A percentile compares a stretch with the other conserved stretches of the same genome.
These are phyloP conservation scores for Colletotrichum neosansevieriae DNA, from an alignment of 2,329 filamentous ascomycete species.

Conservation along the genomic window DNA sequence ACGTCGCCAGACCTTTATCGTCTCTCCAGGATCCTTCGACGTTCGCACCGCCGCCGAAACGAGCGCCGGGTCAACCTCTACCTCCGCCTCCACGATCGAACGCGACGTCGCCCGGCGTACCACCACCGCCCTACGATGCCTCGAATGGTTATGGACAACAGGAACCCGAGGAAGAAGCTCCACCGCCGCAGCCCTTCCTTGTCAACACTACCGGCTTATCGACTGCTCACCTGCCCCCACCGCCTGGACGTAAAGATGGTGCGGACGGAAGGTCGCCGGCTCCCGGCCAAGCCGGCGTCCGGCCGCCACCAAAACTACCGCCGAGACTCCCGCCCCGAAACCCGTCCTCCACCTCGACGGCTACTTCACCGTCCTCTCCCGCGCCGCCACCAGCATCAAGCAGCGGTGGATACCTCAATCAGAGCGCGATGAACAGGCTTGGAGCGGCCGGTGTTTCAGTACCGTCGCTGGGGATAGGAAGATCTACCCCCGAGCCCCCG, in stretches of 20 bases:
- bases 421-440: constrained; percentile 73
- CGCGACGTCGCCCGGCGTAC: constrained; percentile 51
- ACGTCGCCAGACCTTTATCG: constrained; percentile 71
- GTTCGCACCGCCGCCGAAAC: constrained; percentile 86
- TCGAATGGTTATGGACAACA: constrained; percentile 39
- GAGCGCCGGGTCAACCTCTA: constrained; percentile 48
- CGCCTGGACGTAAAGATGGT: constrained; percentile 68
- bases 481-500: constrained; percentile 40
- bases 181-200: constrained; percentile 74
- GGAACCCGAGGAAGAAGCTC: constrained; percentile 52
- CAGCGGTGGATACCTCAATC: constrained; percentile 55
- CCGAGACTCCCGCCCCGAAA: constrained; percentile 71
- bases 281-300: constrained; percentile 44
- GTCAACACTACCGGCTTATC: constrained; percentile 78
- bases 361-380: constrained; percentile 51
- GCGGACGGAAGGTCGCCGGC: constrained; percentile 50
- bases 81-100: constrained; percentile 45
- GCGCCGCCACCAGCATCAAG: constrained; percentile 54
- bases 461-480: constrained; percentile 79
- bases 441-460: constrained; percentile 82
- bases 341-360: constrained; percentile 46
- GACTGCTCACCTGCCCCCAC: constrained; percentile 77
- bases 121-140: constrained; percentile 38
- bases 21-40: constrained; percentile 79
- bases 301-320: constrained; percentile 72